Evolutionary conservation across 495 filamentous ascomycete genomes (phyloP).

Genomic region (Talaromyces nanjingensis): DNA sequence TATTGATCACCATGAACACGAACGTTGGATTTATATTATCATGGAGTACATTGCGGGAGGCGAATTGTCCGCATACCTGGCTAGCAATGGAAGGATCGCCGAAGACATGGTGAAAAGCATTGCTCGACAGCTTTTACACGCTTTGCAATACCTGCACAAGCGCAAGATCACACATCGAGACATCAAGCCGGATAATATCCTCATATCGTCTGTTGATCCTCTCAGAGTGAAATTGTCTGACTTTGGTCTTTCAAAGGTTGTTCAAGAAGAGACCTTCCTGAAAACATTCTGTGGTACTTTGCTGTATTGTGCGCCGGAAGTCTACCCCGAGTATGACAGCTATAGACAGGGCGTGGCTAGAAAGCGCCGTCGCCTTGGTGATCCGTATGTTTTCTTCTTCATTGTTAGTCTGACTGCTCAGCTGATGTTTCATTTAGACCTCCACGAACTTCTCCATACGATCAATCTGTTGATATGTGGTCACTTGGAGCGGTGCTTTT

Average conservation of each 20-base stretch:
- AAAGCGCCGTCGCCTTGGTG: constrained; percentile 47
- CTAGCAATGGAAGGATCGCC: constrained; percentile 47
- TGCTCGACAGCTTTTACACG: constrained; percentile 68
- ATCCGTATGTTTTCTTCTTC: constrained; percentile 29
- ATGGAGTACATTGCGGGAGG: constrained; percentile 91
- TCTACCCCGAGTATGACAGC: constrained; percentile 75
- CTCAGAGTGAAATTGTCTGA: constrained; percentile 86
- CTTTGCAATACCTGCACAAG: constrained; percentile 79
- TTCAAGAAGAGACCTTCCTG: constrained; percentile 82
- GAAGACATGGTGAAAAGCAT: constrained; percentile 66
- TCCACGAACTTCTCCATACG: constrained; percentile 56
- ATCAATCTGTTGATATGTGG: constrained; percentile 89
- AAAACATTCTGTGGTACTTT: constrained; percentile 96
- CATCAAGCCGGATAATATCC: constrained; percentile 96
- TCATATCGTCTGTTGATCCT: constrained; percentile 66
- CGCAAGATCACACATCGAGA: constrained; percentile 91
- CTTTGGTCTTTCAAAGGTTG: constrained; percentile 90
- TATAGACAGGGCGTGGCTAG: constrained; percentile 34
- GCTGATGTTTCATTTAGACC: constrained; percentile 20
- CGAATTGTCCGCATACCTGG: constrained; percentile 70
- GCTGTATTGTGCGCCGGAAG: constrained; percentile 92
- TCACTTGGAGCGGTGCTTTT: constrained; percentile 88
- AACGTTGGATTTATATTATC: constrained; percentile 77
- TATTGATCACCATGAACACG: constrained; percentile 73
- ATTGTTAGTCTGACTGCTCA: constrained; percentile 11